These are phyloP conservation scores for Ananas comosus DNA, from an alignment of 176 grass and related monocot genomes.

Conservation along the genomic window DNA sequence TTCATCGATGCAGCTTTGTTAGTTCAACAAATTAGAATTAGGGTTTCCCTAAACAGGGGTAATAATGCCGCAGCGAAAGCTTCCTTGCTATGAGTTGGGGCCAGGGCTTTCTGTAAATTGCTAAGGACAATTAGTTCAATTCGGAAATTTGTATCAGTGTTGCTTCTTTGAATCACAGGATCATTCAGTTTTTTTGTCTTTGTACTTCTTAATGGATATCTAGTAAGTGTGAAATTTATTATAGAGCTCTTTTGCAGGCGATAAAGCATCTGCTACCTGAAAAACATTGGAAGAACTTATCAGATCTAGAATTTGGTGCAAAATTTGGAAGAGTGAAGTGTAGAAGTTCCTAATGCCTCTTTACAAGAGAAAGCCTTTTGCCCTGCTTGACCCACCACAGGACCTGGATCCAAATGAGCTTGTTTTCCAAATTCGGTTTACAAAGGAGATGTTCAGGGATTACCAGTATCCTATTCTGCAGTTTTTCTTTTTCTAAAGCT, in stretches of 20 bases:
- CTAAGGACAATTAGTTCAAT: no score
- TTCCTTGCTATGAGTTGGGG: no score
- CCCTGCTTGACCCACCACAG: slow-evolving; percentile 44
- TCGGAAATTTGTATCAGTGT: no score
- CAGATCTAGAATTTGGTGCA: not conserved
- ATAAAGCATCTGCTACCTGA: not conserved
- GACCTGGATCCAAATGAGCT: slow-evolving; percentile 57
- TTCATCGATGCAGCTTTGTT: not conserved
- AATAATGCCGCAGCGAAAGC: not conserved
- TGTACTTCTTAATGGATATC: not conserved
- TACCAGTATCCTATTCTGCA: slow-evolving; percentile 75
- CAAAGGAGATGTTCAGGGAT: slow-evolving; percentile 77
- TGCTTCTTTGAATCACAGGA: no score
- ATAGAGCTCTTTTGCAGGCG: slow-evolving; percentile 2
- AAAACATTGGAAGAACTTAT: no score
- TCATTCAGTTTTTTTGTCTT: not conserved
- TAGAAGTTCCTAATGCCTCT: slow-evolving; percentile 58
- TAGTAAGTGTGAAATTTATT: not conserved
- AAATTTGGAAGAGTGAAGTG: slow-evolving; percentile 8
- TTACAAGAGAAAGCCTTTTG: slow-evolving; percentile 52
- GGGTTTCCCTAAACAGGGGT: not conserved
- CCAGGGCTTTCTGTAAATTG: no score
- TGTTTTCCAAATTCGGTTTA: slow-evolving; percentile 72
- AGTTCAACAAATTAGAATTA: slow-evolving; percentile 1
- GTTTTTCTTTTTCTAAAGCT: slow-evolving; percentile 22